These are phyloP conservation scores for Eremothecium coryli DNA, from an alignment of 1,139 yeast species.

Conservation along the genomic window DNA sequence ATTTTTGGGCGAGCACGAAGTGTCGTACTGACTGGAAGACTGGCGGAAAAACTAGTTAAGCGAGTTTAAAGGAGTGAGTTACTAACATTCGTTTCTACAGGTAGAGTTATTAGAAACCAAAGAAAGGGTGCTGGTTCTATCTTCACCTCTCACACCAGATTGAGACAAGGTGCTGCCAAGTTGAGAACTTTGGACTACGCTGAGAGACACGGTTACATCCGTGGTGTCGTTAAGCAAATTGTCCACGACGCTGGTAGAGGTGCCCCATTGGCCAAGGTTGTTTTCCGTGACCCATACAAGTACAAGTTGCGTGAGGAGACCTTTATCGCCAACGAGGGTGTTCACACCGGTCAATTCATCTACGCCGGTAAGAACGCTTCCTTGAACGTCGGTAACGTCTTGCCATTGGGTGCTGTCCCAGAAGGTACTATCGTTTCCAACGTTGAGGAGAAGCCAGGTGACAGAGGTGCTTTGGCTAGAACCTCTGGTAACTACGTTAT, in stretches of 20 bases:
- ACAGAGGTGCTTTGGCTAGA: conserved; percentile 99
- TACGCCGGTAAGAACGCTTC: conserved; percentile 99
- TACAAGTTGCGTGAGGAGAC: conserved; percentile 97
- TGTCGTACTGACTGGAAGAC: too few relatives aligned
- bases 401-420: conserved; percentile 95
- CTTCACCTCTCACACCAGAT: conserved; percentile 99
- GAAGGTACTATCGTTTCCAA: conserved; percentile 99
- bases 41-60: too few relatives aligned
- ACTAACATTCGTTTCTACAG: conserved; percentile 36
- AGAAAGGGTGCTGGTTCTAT: conserved; percentile 99
- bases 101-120: conserved; percentile 99
- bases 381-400: conserved; percentile 92
- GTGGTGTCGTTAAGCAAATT: conserved; percentile 98
- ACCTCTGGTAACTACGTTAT: conserved; percentile 99
- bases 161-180: conserved; percentile 99
- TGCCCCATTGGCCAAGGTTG: conserved; percentile 99
- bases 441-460: conserved; percentile 99
- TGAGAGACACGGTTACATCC: conserved; percentile 99
- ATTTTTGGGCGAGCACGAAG: too few relatives aligned
- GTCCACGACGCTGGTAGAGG: conserved; percentile 99
- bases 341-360: conserved; percentile 97
- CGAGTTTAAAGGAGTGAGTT: conserved; percentile 1
- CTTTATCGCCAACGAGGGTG: conserved; percentile 99
- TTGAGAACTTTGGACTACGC: conserved; percentile 98
- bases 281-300: conserved; percentile 99